phyloP scores from a whole-genome alignment of 208 protist species.

The Endotrypanum monterogeii region DNA sequence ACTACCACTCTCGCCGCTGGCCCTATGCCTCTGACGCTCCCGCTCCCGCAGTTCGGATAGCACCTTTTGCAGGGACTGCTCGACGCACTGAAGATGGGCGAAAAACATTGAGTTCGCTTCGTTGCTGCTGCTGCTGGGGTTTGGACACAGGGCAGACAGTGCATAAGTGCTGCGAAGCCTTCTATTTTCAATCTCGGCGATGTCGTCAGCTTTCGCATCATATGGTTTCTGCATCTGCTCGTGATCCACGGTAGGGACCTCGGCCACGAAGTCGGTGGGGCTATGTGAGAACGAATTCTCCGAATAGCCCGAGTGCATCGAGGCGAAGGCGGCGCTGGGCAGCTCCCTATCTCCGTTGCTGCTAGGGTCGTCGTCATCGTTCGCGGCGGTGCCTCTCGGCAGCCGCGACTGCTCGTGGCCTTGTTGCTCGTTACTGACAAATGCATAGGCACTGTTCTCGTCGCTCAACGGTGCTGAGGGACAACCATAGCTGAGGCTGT shows the following conservation, averaged over 20 bases:
- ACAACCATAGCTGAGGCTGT: neutral
- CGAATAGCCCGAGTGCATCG: conserved; percentile 14
- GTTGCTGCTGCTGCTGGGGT: conserved; percentile 10
- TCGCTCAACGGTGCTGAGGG: conserved; percentile 5
- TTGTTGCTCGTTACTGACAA: neutral
- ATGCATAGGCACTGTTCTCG: conserved; percentile 13
- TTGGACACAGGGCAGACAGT: neutral
- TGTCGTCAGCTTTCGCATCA: neutral
- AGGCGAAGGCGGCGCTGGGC: conserved; percentile 29
- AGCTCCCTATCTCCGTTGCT: neutral
- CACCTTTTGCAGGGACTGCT: conserved; percentile 23
- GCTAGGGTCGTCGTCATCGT: conserved; percentile 1
- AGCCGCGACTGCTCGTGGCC: neutral
- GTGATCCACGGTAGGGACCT: neutral
- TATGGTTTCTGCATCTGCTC: neutral
- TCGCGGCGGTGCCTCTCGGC: neutral
- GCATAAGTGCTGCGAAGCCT: neutral
- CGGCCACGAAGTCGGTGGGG: neutral
- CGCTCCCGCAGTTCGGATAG: conserved; percentile 12
- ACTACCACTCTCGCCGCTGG: no score
- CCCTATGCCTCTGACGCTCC: neutral
- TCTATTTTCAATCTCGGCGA: neutral
- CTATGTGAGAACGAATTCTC: conserved; percentile 9
- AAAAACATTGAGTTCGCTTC: conserved; percentile 22
- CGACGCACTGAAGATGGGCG: conserved; percentile 19